These are phyloP conservation scores for Kwoniella sp. DNA, from an alignment of 768 basidiomycete species.

Conservation along the genomic window DNA sequence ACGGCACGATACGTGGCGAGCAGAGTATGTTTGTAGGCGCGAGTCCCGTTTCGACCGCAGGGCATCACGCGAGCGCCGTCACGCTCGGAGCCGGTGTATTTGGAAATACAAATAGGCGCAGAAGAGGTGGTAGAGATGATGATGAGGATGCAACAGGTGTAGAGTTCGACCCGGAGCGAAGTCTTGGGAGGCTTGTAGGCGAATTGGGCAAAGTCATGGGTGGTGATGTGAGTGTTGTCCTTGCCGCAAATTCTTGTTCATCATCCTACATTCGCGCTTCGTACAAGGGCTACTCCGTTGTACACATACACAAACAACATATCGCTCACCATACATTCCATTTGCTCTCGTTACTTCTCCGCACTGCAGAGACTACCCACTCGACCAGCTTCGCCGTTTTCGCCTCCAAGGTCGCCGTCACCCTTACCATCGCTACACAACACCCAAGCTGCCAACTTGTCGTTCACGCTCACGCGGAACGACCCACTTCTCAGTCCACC, in stretches of 20 bases:
- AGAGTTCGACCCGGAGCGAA: conserved; percentile 53
- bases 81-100: conserved; percentile 83
- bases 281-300: too few species aligned
- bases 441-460: conserved; percentile 31
- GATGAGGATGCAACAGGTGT: conserved; percentile 71
- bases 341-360: background rate
- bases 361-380: conserved; percentile 8
- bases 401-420: conserved; percentile 46
- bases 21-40: conserved; percentile 38
- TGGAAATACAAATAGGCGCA: conserved; percentile 21
- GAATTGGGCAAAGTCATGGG: conserved; percentile 49
- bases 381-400: conserved; percentile 48
- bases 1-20: background rate
- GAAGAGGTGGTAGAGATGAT: conserved; percentile 55
- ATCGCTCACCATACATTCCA: too few species aligned
- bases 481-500: conserved; percentile 44
- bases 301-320: too few species aligned
- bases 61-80: conserved; percentile 85
- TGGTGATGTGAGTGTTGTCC: conserved; percentile 38
- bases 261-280: too few species aligned
- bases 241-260: too few species aligned
- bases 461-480: conserved; percentile 40
- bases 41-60: conserved; percentile 69
- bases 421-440: conserved; percentile 39
- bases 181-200: conserved; percentile 50